Base-by-base conservation (phyloP, 2,329 filamentous ascomycete genomes). In the Colletotrichum neosansevieriae region DNA sequence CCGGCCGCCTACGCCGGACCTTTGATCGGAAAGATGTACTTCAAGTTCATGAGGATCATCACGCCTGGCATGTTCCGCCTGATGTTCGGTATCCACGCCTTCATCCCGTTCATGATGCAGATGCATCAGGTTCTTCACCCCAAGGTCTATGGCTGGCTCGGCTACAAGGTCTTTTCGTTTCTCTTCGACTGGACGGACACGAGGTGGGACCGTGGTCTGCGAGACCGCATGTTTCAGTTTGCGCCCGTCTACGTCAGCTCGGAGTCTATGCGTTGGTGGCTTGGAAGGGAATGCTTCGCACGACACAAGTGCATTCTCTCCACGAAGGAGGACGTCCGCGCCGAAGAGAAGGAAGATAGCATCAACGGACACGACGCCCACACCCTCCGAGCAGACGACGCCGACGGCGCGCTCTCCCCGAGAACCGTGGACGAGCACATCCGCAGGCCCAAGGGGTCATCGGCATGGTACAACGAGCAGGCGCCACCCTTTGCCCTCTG, bases 261-360 rank as follows among this genome's bases (percentile, higher is more conserved):
- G 1, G 94, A 98, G 80, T 91, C 90, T 67, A 97, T 98, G 93
- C 86, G 93, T 6, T 98, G 95, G 95, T 98, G 95, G 95, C 85
- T 98, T 0, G 95, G 94, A 0, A 84, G 91, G 4, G 93, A 96
- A 73, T 94, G 94, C 73, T 98, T 97, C 75, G 83, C 84, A 2
- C 78, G 78, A 73, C 93, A 97, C 74, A 93, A 92, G 76, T 98
- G 94, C 75, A 97, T 98, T 58, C 82, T 98, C 6, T 87, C 92
- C 1, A 97, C 94, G 1, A 87, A 88, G 44, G 92, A 94, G 70
- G 89, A 91, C 67, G 86, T 87, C 63, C 82, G 79, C 47, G 85
- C 86, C 9, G 90, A 93, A 73, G 88, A 91, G 49, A 81, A 78
- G 32, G 83, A 89, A 64, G 89, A 92, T 61, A 88, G 90, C 58